Conservation (phyloP, 75 land plant genomes). For the Gnetum montanum region DNA sequence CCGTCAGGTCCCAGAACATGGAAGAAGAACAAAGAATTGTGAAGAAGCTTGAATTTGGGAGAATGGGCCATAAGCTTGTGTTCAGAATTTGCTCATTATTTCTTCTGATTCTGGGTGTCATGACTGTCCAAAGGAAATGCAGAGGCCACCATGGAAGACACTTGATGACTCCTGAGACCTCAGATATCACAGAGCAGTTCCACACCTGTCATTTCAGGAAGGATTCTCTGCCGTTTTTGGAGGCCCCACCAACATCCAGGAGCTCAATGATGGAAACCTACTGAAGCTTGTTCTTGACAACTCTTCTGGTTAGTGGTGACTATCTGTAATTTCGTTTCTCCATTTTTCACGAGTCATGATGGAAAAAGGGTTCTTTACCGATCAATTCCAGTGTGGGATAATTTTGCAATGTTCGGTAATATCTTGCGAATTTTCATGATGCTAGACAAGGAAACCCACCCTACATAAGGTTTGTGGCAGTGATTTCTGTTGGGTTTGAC, state of each 20-base stretch:
- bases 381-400: not conserved
- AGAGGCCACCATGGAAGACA: slow-evolving; percentile 1
- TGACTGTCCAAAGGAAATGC: too few relatives aligned
- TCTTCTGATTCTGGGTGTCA: too few relatives aligned
- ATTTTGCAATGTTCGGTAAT: not conserved
- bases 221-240: slow-evolving; percentile 31
- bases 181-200: slow-evolving; percentile 18
- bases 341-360: not conserved
- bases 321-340: not conserved
- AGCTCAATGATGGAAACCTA: slow-evolving; percentile 19
- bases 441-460: not conserved
- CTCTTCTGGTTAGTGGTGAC: slow-evolving; percentile 20
- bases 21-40: too few relatives aligned
- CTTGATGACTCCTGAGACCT: slow-evolving; percentile 10
- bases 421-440: not conserved
- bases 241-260: slow-evolving; percentile 17
- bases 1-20: too few relatives aligned
- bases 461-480: too few relatives aligned
- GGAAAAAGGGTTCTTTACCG: not conserved
- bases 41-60: too few relatives aligned
- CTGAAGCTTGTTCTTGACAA: slow-evolving; percentile 33
- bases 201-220: slow-evolving; percentile 17
- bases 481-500: too few relatives aligned
- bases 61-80: too few relatives aligned
- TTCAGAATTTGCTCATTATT: too few relatives aligned